Evolutionary conservation across 495 filamentous ascomycete species (phyloP).

Genomic region (Cudoniella acicularis): DNA sequence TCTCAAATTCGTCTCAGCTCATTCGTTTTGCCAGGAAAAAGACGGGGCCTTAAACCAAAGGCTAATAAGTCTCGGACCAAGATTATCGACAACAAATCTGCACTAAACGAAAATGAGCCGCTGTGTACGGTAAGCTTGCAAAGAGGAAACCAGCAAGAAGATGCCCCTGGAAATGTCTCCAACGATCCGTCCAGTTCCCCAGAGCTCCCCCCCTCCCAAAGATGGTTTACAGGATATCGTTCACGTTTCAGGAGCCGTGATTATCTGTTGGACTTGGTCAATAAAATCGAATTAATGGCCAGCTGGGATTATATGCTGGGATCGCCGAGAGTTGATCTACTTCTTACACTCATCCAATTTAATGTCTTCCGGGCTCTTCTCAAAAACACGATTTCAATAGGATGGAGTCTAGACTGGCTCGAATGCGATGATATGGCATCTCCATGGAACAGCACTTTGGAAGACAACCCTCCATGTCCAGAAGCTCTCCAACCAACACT

Average conservation of each 20-base stretch:
- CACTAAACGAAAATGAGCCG: no score
- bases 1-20: background rate
- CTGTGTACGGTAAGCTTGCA: no score
- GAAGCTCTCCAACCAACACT: conserved; percentile 34
- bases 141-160: no score
- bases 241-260: background rate
- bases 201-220: no score
- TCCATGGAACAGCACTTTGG: background rate
- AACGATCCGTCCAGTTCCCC: no score
- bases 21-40: background rate
- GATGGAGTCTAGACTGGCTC: conserved; percentile 16
- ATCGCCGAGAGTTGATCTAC: conserved; percentile 25
- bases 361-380: conserved; percentile 28
- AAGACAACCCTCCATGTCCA: conserved; percentile 25
- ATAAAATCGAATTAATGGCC: background rate
- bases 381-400: conserved; percentile 21
- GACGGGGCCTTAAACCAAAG: background rate
- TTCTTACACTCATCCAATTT: conserved; percentile 28
- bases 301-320: background rate
- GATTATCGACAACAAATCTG: no score
- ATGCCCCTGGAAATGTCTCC: no score
- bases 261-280: background rate
- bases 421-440: conserved; percentile 29
- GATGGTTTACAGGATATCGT: no score
- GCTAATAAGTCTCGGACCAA: no score